A percentile compares a stretch with the other conserved stretches of the same genome.
Conservation (phyloP, 768 basidiomycete species). For the Auricularia heimuer region DNA sequence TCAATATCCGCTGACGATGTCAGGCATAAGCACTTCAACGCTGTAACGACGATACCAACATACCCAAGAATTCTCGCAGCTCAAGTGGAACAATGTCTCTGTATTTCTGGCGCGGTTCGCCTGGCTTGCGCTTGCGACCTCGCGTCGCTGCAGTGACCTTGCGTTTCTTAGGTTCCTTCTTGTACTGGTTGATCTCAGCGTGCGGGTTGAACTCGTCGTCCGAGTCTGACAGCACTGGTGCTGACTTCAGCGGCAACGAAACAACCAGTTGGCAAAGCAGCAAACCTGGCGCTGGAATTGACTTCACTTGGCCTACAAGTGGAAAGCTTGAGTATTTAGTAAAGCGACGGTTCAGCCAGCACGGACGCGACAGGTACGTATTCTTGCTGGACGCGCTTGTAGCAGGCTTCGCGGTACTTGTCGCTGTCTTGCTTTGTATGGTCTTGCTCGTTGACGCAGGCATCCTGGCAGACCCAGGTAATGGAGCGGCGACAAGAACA, state of each 20-base stretch:
- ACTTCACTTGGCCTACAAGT: not conserved
- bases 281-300: not conserved
- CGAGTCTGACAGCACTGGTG: not conserved
- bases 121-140: not conserved
- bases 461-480: no score
- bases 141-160: not conserved
- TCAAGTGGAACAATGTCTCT: not conserved
- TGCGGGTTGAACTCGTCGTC: slow-evolving; percentile 2
- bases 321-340: not conserved
- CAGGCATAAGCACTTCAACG: not conserved
- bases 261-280: not conserved
- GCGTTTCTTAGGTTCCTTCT: not conserved
- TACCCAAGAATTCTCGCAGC: not conserved
- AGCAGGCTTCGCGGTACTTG: not conserved
- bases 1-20: not conserved
- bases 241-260: not conserved
- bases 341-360: not conserved
- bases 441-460: no score
- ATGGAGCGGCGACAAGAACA: no score
- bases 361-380: not conserved
- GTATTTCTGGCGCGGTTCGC: not conserved
- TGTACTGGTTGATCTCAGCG: not conserved
- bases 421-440: not conserved
- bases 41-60: not conserved
- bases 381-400: not conserved